Evolutionary conservation across 73 alveolate genomes (phyloP).

Genomic region (Uronychia binucleata): DNA sequence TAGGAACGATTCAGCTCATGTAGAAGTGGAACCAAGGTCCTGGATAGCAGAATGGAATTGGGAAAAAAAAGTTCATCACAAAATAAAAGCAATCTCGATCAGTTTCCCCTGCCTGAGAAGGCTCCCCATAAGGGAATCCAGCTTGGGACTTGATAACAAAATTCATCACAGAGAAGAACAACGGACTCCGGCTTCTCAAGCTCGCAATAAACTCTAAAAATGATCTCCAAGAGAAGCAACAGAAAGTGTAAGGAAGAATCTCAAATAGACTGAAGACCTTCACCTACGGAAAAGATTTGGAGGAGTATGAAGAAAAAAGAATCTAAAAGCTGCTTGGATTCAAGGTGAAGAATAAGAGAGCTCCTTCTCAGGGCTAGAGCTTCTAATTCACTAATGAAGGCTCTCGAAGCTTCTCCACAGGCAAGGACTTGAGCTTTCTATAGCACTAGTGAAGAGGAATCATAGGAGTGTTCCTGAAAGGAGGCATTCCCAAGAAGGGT

Average conservation of each 20-base stretch:
- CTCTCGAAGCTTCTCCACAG: background rate
- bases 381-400: background rate
- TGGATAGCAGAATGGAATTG: background rate
- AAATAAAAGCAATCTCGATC: too few relatives aligned
- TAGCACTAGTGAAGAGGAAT: background rate
- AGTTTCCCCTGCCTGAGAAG: too few relatives aligned
- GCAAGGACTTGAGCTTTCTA: background rate
- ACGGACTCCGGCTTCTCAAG: background rate
- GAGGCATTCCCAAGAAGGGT: too few relatives aligned
- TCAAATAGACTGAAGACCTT: background rate
- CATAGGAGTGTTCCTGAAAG: background rate
- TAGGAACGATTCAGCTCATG: background rate
- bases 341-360: background rate
- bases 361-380: background rate
- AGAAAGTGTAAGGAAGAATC: background rate
- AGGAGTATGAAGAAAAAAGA: background rate
- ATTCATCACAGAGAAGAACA: background rate
- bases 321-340: background rate
- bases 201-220: background rate
- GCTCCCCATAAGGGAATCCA: background rate
- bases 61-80: background rate
- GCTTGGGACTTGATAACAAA: background rate
- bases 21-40: background rate
- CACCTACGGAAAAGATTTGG: background rate
- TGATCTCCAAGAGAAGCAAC: background rate